phyloP scores from a whole-genome alignment of 352 stramenopile species.

The Globisporangium cylindrosporum region DNA sequence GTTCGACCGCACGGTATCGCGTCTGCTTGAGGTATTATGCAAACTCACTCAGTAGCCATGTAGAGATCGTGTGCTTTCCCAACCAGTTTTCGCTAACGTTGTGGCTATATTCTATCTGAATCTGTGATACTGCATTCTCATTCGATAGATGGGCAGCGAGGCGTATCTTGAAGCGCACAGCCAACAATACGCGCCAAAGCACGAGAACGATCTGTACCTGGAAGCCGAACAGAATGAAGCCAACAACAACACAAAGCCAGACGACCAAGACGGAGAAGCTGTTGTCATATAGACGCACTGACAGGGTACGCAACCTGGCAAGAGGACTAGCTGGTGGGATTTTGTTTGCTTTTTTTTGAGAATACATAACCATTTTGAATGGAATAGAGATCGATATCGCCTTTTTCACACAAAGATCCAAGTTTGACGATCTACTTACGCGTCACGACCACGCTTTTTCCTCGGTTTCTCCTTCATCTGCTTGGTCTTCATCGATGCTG shows the following conservation, averaged over 20 bases:
- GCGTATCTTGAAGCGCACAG: slow-evolving; percentile 62
- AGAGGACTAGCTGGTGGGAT: background rate
- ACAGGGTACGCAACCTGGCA: background rate
- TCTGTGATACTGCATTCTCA: background rate
- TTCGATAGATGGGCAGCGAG: slow-evolving; percentile 61
- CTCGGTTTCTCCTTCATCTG: background rate
- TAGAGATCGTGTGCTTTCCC: background rate
- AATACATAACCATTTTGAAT: background rate
- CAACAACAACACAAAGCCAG: background rate
- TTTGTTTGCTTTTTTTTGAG: background rate
- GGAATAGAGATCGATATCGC: background rate
- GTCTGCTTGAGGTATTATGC: slow-evolving; percentile 71
- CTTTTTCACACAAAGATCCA: background rate
- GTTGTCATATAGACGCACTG: slow-evolving; percentile 7
- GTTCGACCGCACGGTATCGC: slow-evolving; percentile 86
- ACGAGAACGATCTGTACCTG: slow-evolving; percentile 26
- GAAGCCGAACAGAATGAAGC: slow-evolving; percentile 15
- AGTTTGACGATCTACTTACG: background rate
- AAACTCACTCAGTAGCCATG: background rate
- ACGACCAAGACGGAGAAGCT: slow-evolving; percentile 15
- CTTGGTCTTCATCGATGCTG: background rate
- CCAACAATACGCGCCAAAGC: slow-evolving; percentile 21
- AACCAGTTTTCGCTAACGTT: background rate
- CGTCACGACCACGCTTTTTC: background rate
- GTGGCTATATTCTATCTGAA: background rate